Evolutionary conservation across 2,329 filamentous ascomycete genomes (phyloP), one percentile per base, ranked within the genome.

Genomic region (Boeremia lycopersici): DNA sequence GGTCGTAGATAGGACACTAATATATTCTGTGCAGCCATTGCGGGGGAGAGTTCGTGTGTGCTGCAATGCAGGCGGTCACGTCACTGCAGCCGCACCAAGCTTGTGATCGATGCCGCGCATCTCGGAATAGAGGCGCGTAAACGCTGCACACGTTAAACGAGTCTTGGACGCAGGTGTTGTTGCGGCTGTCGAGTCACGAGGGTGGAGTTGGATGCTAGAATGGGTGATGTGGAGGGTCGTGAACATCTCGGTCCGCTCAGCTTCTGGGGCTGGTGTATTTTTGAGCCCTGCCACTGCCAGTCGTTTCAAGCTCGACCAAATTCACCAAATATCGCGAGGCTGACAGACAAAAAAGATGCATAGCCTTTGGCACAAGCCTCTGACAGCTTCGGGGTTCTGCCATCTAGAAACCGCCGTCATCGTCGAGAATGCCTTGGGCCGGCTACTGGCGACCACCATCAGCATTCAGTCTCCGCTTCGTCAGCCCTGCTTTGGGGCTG

Each of bases 271-370:
- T 41, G 43, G 43, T 41, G 30, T 17, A 10, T 15, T 43, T 43
- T 39, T 59, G 19, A 67, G 60, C 69, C 65, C 59, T 68, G 66
- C 67, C 69, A 53, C 43, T 49, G 51, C 70, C 68, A 72, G 56
- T 72, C 62, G 44, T 59, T 70, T 58, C 19, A 40, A 15, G 23
- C 26, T 29, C 46, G 19, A 34, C 40, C 51, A 44, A 50, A 19
- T 25, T 55, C 15, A 55, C 44, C 38, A 43, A 52, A 65, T 66
- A 63, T 52, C 52, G 60, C 68, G 61, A 74, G 71, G 71, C 71
- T 67, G 63, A 73, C 61, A 67, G 58, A 50, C 51, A 61, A 42
- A 48, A 64, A 46, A 55, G 33, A 52, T 44, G 15, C 26, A 35
- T 41, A 26, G 34, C 26, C 31, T 51, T 47, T 41, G 39, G 40